Evolutionary conservation across 352 stramenopile species (phyloP).

Genomic region (Phytophthora pseudosyringae): DNA sequence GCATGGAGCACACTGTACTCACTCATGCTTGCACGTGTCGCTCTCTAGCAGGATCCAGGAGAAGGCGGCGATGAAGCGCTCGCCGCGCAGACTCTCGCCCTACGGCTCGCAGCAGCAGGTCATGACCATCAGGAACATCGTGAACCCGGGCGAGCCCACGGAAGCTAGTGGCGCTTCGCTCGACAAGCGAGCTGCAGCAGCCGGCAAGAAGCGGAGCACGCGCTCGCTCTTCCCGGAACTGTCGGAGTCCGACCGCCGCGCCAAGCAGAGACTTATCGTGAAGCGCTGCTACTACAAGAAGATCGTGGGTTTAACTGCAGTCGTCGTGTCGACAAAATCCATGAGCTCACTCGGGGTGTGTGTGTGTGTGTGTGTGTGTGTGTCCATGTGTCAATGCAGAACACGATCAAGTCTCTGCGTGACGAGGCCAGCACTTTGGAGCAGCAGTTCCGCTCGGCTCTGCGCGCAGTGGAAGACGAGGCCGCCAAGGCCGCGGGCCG

Average conservation of each 20-base stretch:
- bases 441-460: slow-evolving; percentile 43
- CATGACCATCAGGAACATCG: slow-evolving; percentile 37
- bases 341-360: slow-evolving; percentile 22
- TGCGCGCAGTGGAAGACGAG: slow-evolving; percentile 40
- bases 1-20: not conserved
- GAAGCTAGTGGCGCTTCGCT: slow-evolving; percentile 24
- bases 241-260: slow-evolving; percentile 61
- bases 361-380: slow-evolving; percentile 24
- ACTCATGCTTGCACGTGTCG: slow-evolving; percentile 1
- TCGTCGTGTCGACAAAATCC: slow-evolving; percentile 31
- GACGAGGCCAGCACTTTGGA: slow-evolving; percentile 53
- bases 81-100: slow-evolving; percentile 28
- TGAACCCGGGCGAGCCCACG: slow-evolving; percentile 30
- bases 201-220: slow-evolving; percentile 58
- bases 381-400: slow-evolving; percentile 39
- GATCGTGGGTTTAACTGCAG: slow-evolving; percentile 56
- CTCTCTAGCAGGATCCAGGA: slow-evolving; percentile 27
- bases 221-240: slow-evolving; percentile 47
- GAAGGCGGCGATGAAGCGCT: slow-evolving; percentile 40
- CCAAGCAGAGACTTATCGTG: slow-evolving; percentile 76
- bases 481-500: slow-evolving; percentile 17
- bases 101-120: slow-evolving; percentile 25
- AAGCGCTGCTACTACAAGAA: slow-evolving; percentile 85
- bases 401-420: slow-evolving; percentile 72
- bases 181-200: slow-evolving; percentile 10